Base-by-base conservation (phyloP, 331 rosid species). In the Arachis monticola region DNA sequence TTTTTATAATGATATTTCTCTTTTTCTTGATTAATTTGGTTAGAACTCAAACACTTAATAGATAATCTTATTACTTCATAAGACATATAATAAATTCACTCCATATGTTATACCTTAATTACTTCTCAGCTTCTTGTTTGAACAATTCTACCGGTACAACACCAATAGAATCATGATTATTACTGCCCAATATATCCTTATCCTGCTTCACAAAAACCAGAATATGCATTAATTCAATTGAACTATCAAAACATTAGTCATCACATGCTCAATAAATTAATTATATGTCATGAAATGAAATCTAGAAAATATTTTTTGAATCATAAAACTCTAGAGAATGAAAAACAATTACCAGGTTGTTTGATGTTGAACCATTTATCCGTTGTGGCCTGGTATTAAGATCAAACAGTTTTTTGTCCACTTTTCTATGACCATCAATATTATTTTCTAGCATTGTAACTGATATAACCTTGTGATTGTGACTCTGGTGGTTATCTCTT, bases 381-480 rank as follows among this genome's bases (percentile, higher is more conserved):
- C 91, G 76, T 52, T 79, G 85, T 57, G 91, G 94, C 73, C 83
- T 69, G 42, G 61, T 76, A 83, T 90, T 88, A 32, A 87, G 88
- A 75, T 90, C 96, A 74, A 87, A 70, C 64, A 82, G 22, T 62
- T 81, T 81, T 57, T 74, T 88, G 27, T 82, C 87, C 46, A 67
- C 56, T 59, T 82, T 80, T 42, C 66, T 27, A 27, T 27, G 30
- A 27, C 30, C 30, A 27, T 27, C 30, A 27, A 27, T 27, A 27
- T 27, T 27, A 27, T 27, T 27, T 27, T 27, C 30, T 27, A 27
- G 30, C 30, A 27, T 27, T 27, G 30, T 27, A 27, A 27, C 30
- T 27, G 30, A 27, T 27, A 27, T 27, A 27, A 27, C 30, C 30
- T 27, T 27, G 30, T 27, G 30, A 27, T 27, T 27, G 30, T 27